These are phyloP conservation scores for Plasmodium cynomolgi DNA, from an alignment of 169 alveolate species.

Conservation along the genomic window DNA sequence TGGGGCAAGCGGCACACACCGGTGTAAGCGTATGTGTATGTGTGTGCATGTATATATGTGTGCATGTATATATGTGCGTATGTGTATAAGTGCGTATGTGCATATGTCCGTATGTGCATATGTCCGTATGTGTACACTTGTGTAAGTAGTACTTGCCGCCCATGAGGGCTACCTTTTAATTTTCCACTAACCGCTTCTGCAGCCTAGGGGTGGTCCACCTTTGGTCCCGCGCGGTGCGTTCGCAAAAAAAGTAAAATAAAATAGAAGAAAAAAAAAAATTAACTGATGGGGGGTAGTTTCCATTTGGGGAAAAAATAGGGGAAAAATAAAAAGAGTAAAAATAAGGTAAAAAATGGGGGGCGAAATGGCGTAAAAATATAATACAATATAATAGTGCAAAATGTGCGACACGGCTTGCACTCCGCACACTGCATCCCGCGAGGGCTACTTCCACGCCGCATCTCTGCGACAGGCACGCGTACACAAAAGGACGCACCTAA, in stretches of 20 bases:
- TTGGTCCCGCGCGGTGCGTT: not conserved
- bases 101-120: no score
- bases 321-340: not conserved
- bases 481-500: not conserved
- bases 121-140: no score
- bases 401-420: not conserved
- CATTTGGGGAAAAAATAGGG: not conserved
- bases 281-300: not conserved
- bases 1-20: not conserved
- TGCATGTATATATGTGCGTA: no score
- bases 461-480: not conserved
- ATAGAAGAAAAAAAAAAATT: no score
- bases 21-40: not conserved
- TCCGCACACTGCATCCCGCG: not conserved
- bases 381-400: not conserved
- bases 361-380: not conserved
- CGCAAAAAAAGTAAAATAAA: not conserved
- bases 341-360: not conserved
- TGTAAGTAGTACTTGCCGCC: not conserved
- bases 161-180: not conserved
- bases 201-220: not conserved
- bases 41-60: not conserved
- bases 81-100: no score
- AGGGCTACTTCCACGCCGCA: not conserved
- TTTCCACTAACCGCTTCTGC: not conserved